Evolutionary conservation across 2,329 filamentous ascomycete species (phyloP).

Genomic region (Purpureocillium lavendulum): DNA sequence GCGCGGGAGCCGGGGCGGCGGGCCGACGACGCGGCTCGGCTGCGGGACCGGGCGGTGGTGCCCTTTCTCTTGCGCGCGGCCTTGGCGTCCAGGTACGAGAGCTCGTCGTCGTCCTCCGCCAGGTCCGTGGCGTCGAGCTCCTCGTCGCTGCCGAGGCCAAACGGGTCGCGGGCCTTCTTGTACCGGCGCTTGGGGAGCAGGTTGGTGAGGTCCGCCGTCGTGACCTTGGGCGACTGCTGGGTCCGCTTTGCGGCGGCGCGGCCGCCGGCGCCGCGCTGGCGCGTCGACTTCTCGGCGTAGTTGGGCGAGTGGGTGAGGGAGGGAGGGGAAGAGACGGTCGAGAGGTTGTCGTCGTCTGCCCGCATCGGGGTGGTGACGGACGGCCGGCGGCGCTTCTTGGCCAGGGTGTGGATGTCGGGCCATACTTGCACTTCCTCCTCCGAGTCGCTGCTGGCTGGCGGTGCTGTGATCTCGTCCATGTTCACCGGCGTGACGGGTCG

Average conservation of each 20-base stretch:
- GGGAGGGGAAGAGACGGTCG: constrained; percentile 54
- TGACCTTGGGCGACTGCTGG: constrained; percentile 34
- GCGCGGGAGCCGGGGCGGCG: constrained; percentile 14
- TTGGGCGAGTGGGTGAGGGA: constrained; percentile 61
- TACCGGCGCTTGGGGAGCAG: constrained; percentile 45
- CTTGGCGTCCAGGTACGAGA: constrained; percentile 35
- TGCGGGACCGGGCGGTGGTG: constrained; percentile 16
- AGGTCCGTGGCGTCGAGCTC: constrained; percentile 40
- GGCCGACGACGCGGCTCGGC: constrained; percentile 18
- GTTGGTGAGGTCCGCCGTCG: constrained; percentile 45
- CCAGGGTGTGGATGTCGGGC: constrained; percentile 44
- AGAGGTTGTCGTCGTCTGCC: constrained; percentile 29
- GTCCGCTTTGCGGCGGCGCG: constrained; percentile 21
- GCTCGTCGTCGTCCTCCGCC: constrained; percentile 47
- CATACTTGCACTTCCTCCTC: constrained; percentile 35
- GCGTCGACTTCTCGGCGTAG: constrained; percentile 21
- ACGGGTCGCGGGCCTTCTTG: constrained; percentile 28
- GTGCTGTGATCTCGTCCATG: constrained; percentile 42
- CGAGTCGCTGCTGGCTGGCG: constrained; percentile 45
- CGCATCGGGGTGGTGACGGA: constrained; percentile 27
- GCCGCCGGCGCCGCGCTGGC: constrained; percentile 13
- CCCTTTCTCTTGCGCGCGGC: constrained; percentile 24
- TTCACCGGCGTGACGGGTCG: constrained; percentile 34
- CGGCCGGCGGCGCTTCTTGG: constrained; percentile 33
- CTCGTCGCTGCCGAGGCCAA: constrained; percentile 34